These are phyloP conservation scores for Multifurca ochricompacta DNA, from an alignment of 768 basidiomycete genomes.

Conservation along the genomic window DNA sequence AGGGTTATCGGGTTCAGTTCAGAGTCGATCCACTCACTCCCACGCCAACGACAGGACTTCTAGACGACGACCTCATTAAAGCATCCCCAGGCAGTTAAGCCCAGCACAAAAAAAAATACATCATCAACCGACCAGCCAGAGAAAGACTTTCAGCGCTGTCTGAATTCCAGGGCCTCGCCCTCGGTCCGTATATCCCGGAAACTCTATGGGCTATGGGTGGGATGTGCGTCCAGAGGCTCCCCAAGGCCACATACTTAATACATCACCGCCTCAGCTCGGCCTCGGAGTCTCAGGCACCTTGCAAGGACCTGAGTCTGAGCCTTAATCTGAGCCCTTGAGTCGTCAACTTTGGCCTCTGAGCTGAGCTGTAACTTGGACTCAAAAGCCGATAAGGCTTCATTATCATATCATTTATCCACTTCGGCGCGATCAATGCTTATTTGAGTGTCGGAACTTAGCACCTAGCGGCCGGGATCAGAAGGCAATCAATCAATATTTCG, in stretches of 20 bases:
- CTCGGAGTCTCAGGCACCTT: too few relatives aligned
- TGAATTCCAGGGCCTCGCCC: constrained; percentile 6
- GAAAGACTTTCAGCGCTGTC: constrained; percentile 1
- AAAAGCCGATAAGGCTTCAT: constrained; percentile 16
- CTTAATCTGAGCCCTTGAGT: too few relatives aligned
- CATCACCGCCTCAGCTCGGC: too few relatives aligned
- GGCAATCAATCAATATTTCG: background rate
- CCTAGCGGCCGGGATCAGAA: background rate
- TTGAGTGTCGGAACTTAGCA: constrained; percentile 10
- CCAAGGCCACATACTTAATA: too few relatives aligned
- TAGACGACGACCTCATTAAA: constrained; percentile 13
- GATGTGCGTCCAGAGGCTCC: background rate
- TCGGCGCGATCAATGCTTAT: constrained; percentile 11
- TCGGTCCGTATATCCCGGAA: constrained; percentile 8
- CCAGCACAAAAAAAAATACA: background rate
- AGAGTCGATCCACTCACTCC: constrained; percentile 12
- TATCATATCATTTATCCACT: too few relatives aligned
- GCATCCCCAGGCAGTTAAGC: background rate
- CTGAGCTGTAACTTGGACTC: background rate
- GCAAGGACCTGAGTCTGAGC: too few relatives aligned
- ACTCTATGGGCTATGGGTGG: background rate
- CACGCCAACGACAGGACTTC: constrained; percentile 3
- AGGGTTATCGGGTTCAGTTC: background rate
- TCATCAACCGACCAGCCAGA: background rate
- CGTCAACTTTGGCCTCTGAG: too few relatives aligned